Evolutionary conservation across 345 rosid species (phyloP).

Genomic region (Aegle marmelos): DNA sequence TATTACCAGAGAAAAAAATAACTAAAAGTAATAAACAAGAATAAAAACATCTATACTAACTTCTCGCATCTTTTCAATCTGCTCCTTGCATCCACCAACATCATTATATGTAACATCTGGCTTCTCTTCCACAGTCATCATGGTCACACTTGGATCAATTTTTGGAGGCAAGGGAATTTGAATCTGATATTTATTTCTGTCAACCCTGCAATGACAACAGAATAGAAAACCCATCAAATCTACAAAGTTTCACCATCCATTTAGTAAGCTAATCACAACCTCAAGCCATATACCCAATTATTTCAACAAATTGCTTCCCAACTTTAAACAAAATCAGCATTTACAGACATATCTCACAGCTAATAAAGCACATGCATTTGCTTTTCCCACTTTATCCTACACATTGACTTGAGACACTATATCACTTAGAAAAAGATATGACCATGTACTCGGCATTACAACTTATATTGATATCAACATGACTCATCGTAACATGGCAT

Average conservation of each 20-base stretch:
- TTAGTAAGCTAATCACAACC: not conserved
- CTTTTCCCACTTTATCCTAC: not conserved
- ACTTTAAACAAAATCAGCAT: not conserved
- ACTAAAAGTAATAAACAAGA: not conserved
- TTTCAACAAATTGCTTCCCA: not conserved
- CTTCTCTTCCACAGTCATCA: slow-evolving; percentile 99
- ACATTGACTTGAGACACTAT: not conserved
- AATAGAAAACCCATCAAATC: slow-evolving; percentile 1
- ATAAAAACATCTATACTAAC: slow-evolving; percentile 32
- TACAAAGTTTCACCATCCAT: not conserved
- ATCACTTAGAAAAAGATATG: not conserved
- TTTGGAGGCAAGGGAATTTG: slow-evolving; percentile 98
- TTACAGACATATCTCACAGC: not conserved
- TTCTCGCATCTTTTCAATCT: slow-evolving; percentile 97
- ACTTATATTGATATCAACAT: not conserved
- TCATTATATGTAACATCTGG: slow-evolving; percentile 98
- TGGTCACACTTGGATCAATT: slow-evolving; percentile 98
- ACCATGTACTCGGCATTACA: not conserved
- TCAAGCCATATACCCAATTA: not conserved
- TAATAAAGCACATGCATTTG: not conserved
- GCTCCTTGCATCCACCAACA: slow-evolving; percentile 98
- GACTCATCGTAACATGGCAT: not conserved
- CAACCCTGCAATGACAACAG: slow-evolving; percentile 60
- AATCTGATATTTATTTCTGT: slow-evolving; percentile 94
- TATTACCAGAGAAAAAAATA: not conserved